Evolutionary conservation across 495 filamentous ascomycete species (phyloP).

Genomic region (Amphirosellinia nigrospora): DNA sequence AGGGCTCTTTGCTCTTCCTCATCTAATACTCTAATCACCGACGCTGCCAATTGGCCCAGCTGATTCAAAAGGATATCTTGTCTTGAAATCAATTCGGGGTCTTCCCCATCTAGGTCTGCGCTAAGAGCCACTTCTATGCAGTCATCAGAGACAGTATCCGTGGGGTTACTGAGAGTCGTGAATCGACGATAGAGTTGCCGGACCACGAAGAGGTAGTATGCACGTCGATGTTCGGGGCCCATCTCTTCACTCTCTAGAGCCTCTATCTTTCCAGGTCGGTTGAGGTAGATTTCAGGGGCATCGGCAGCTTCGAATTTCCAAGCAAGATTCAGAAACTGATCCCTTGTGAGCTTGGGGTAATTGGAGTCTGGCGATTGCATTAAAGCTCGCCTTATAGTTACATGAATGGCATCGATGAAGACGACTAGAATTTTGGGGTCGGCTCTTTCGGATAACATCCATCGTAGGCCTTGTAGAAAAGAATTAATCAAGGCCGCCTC

Average conservation of each 20-base stretch:
- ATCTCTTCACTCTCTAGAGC: not conserved
- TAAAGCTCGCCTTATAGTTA: slow-evolving; percentile 27
- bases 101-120: slow-evolving; percentile 11
- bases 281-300: slow-evolving; percentile 26
- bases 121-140: slow-evolving; percentile 21
- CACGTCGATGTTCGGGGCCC: slow-evolving; percentile 13
- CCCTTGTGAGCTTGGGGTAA: slow-evolving; percentile 27
- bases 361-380: not conserved
- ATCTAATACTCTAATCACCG: slow-evolving; percentile 34
- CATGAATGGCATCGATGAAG: slow-evolving; percentile 35
- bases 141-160: not conserved
- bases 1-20: slow-evolving; percentile 37
- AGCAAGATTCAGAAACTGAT: slow-evolving; percentile 26
- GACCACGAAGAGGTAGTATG: slow-evolving; percentile 36
- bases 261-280: slow-evolving; percentile 14
- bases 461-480: slow-evolving; percentile 30
- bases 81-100: not conserved
- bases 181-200: slow-evolving; percentile 40
- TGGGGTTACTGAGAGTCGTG: slow-evolving; percentile 20
- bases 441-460: slow-evolving; percentile 33
- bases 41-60: slow-evolving; percentile 34
- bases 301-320: slow-evolving; percentile 24
- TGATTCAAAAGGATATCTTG: slow-evolving; percentile 37
- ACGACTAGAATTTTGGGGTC: slow-evolving; percentile 32
- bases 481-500: slow-evolving; percentile 31